phyloP scores from a whole-genome alignment of 1,284 basidiomycete genomes.

The Ustilago trichophora region DNA sequence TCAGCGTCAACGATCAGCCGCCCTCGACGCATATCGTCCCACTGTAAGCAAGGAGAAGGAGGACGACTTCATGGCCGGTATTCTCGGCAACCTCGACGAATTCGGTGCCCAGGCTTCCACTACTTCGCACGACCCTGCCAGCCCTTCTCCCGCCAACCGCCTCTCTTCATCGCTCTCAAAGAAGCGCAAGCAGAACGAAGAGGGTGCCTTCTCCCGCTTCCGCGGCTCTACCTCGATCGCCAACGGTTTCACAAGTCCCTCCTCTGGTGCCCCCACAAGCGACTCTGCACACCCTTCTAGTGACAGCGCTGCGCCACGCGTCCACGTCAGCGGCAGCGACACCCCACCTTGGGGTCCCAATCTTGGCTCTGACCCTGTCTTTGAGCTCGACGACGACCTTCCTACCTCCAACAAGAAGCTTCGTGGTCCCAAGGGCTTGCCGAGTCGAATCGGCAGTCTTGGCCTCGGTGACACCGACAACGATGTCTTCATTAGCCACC shows the following conservation, averaged over 20 bases:
- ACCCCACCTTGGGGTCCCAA: conserved; percentile 57
- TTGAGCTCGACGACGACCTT: conserved; percentile 43
- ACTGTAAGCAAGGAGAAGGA: conserved; percentile 58
- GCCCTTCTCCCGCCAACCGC: conserved; percentile 31
- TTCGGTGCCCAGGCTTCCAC: conserved; percentile 30
- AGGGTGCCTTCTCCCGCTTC: conserved; percentile 36
- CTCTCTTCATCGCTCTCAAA: conserved; percentile 26
- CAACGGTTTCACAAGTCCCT: conserved; percentile 47
- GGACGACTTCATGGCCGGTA: conserved; percentile 63
- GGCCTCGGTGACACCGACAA: conserved; percentile 32
- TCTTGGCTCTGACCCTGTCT: conserved; percentile 39
- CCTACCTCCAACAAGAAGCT: conserved; percentile 47
- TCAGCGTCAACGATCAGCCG: conserved; percentile 26
- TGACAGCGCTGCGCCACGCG: conserved; percentile 32
- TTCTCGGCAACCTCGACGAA: conserved; percentile 60
- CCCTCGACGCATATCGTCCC: conserved; percentile 48
- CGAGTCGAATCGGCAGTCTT: conserved; percentile 45
- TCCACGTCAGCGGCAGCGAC: conserved; percentile 60
- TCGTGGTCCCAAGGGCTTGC: conserved; percentile 31
- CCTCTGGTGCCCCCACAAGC: conserved; percentile 39
- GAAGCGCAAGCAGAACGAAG: conserved; percentile 45
- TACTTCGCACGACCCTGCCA: conserved; percentile 42
- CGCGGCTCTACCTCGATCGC: conserved; percentile 19
- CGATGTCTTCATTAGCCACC: conserved; percentile 39
- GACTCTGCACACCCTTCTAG: conserved; percentile 43